Evolutionary conservation across 2,329 filamentous ascomycete species (phyloP), one percentile per base, ranked within the genome.

Genomic region (Penicillium digitatum): DNA sequence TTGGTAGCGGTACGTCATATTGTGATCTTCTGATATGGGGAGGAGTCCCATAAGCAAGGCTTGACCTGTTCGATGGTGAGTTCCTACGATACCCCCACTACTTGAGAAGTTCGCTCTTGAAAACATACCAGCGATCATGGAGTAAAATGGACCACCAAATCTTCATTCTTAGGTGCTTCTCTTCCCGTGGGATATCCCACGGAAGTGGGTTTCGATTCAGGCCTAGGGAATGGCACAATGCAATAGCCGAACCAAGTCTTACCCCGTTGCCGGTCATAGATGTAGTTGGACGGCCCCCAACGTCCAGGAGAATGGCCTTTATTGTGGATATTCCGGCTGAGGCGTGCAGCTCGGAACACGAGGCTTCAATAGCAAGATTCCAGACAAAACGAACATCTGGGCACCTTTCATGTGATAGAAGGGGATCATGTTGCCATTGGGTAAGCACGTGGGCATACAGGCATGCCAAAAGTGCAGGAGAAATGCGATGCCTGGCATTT

Each of bases 111-210:
- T 34, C 1, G 24, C 18, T 4, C 12, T 38, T 11, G 10, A 38
- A n/a, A 16, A 62, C 69, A 48, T 68, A 81, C 81, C 82, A 84
- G 49, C 77, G 74, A 62, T 85, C 82, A 47, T 82, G 77, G 10
- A 84, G 71, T 14, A 82, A 60, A 0, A 84, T 65, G 9, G 76
- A 73, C 81, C 82, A 83, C 82, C 82, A 84, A 1, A 83, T 77
- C 49, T 77, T 74, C 60, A 82, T 79, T 24, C 82, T 67, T 5
- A 82, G 59, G 11, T 72, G 67, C 62, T 83, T 83, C 58, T 84
- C 81, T 0, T 73, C 63, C 3, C 71, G 62, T 0, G 79, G 71
- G n/a, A 84, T 79, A 49, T 79, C 76, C 82, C 82, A 85, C 3
- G 68, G 69, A 1, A 74, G 67, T 0, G 81, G 79, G 43, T 82